Percentiles rank a stretch among this genome's conserved stretches.
These are phyloP conservation scores for Keqinozyma sinolaborantium DNA, from an alignment of 1,139 yeast genomes.

Conservation along the genomic window DNA sequence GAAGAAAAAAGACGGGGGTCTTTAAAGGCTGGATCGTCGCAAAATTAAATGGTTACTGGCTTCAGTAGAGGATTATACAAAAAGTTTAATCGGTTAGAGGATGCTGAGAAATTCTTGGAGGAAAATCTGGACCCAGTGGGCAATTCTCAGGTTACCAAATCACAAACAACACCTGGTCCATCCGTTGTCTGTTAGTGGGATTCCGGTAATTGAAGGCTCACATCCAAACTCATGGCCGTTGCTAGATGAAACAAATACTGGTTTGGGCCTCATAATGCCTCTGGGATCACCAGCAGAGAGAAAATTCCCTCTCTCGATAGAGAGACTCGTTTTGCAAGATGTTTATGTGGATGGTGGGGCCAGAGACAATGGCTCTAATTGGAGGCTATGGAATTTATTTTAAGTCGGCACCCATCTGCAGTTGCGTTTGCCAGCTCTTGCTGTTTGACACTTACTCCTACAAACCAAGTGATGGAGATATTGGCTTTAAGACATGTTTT, in stretches of 20 bases:
- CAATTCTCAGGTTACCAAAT: no score
- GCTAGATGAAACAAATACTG: no score
- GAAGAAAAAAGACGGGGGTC: slow-evolving; percentile 52
- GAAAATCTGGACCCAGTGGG: not conserved
- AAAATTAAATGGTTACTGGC: slow-evolving; percentile 43
- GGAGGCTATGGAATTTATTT: slow-evolving; percentile 70
- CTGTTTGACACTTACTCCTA: slow-evolving; percentile 30
- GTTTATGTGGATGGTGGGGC: slow-evolving; percentile 74
- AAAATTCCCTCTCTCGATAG: no score
- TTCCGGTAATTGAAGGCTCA: no score
- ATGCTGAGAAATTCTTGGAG: slow-evolving; percentile 29
- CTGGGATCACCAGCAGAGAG: no score
- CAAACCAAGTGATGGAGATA: slow-evolving; percentile 83
- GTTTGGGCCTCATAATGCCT: no score
- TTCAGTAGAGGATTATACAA: slow-evolving; percentile 52
- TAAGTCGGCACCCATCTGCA: slow-evolving; percentile 44
- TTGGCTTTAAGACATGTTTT: slow-evolving; percentile 62
- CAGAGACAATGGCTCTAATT: slow-evolving; percentile 42
- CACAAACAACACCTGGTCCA: no score
- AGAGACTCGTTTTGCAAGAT: no score
- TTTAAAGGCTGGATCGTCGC: slow-evolving; percentile 51
- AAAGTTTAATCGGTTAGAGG: slow-evolving; percentile 42
- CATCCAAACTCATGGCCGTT: no score
- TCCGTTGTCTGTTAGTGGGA: no score
- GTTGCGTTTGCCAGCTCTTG: slow-evolving; percentile 24